These are phyloP conservation scores for Tetracladium marchalianum DNA, from an alignment of 495 filamentous ascomycete genomes.

Conservation along the genomic window DNA sequence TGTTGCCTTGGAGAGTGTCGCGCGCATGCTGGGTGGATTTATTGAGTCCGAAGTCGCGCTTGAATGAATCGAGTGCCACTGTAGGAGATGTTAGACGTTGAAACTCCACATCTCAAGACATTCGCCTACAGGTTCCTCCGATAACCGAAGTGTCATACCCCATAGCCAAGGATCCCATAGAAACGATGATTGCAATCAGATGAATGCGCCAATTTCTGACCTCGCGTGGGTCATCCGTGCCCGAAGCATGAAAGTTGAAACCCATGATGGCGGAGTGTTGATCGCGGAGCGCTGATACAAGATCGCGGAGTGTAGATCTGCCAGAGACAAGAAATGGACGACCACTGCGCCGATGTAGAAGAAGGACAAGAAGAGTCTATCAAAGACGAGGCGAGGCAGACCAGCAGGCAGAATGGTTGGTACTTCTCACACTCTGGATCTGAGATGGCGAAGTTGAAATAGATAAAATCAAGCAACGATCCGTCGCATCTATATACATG, in stretches of 20 bases:
- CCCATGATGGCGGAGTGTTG: too few species aligned
- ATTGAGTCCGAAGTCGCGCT: slow-evolving; percentile 33
- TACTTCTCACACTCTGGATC: too few species aligned
- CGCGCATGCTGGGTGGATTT: slow-evolving; percentile 19
- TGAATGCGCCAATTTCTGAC: neutral
- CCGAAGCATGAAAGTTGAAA: neutral
- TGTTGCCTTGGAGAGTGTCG: slow-evolving; percentile 33
- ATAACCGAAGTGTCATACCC: neutral
- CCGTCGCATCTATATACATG: too few species aligned
- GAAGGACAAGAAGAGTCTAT: too few species aligned
- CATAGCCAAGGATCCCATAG: neutral
- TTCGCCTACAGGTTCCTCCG: neutral
- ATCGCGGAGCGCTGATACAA: too few species aligned
- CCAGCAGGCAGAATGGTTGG: too few species aligned
- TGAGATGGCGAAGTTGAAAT: too few species aligned
- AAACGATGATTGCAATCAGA: neutral
- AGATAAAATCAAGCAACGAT: too few species aligned
- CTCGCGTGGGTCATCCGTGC: neutral
- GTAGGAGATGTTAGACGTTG: neutral
- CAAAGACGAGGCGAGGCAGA: too few species aligned
- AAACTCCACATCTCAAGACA: neutral
- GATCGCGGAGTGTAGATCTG: too few species aligned
- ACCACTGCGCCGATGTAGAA: too few species aligned
- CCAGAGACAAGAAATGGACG: too few species aligned
- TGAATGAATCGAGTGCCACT: slow-evolving; percentile 38